Base-by-base conservation (phyloP, 2,329 filamentous ascomycete species). In the Cercospora zeae-maydis region DNA sequence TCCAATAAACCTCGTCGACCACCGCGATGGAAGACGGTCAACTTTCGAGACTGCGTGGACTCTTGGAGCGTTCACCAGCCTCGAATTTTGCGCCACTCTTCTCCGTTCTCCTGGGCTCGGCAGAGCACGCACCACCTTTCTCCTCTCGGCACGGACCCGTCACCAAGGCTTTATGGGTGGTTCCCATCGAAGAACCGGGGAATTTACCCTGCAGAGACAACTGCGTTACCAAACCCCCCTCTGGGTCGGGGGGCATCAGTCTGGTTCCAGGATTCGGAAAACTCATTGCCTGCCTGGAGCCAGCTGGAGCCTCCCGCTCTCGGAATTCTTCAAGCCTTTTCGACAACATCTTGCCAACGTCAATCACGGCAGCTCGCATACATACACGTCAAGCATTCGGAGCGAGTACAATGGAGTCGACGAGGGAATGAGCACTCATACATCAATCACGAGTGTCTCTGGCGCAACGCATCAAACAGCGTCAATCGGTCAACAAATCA, bases 321-420 rank as follows among this genome's bases (percentile, higher is more conserved):
- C 47, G 21, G 47, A 52, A 19, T 52, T 52, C 47, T 31, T 52
- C 47, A 52, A 52, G 47, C 47, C 47, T 52, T 52, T 52, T 52
- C 24, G 24, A 52, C 9, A 16, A 52, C 24, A n/a, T 52, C 27
- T 30, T 16, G 27, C 47, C 27, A 31, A 52, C 2, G 4, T 10
- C 24, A 27, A 1, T 31, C 47, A 52, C 24, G 47, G 30, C 47
- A 30, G 27, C 30, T 52, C 27, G 47, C 47, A 7, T n/a, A 31
- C 27, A 13, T 1, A 52, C 5, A 3, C 11, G 3, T 52, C 47
- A n/a, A 52, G n/a, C 8, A 13, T 30, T 10, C 24, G n/a, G 47
- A 52, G 47, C 39, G 19, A 45, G 39, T 24, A 45, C 13, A 16
- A 45, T 45, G 39, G 19, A 24, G 13, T 45, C 19, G 10, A 24